These are phyloP conservation scores for Lupinus albus DNA, from an alignment of 306 rosid species.

Conservation along the genomic window DNA sequence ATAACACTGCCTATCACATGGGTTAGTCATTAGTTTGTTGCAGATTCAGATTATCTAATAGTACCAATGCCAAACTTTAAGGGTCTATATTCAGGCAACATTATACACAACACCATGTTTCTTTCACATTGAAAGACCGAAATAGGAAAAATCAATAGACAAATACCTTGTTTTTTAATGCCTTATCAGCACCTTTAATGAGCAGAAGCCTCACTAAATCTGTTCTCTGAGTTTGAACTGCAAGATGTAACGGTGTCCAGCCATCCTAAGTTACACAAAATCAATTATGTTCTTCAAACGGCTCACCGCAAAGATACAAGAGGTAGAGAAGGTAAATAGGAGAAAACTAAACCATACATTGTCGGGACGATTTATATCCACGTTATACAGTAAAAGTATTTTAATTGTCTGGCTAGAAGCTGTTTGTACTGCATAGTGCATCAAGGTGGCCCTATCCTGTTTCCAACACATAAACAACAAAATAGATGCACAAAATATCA, in stretches of 20 bases:
- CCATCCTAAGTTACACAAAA: constrained; percentile 65
- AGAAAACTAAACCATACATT: constrained; percentile 51
- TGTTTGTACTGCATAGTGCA: constrained; percentile 93
- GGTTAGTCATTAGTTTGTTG: constrained; percentile 9
- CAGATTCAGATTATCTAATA: not conserved
- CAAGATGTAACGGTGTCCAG: constrained; percentile 90
- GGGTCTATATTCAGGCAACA: constrained; percentile 2
- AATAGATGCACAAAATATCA: constrained; percentile 26
- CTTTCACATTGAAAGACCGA: constrained; percentile 9
- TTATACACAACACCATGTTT: constrained; percentile 2
- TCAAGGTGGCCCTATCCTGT: constrained; percentile 88
- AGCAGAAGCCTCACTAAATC: constrained; percentile 82
- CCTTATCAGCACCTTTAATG: constrained; percentile 85
- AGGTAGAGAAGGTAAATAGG: constrained; percentile 21
- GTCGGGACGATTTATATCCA: constrained; percentile 82
- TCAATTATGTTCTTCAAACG: constrained; percentile 30
- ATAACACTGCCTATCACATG: not conserved
- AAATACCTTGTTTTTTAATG: constrained; percentile 74
- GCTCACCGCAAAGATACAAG: constrained; percentile 12
- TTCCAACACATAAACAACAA: constrained; percentile 39
- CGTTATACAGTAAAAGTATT: constrained; percentile 75
- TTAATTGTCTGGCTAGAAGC: constrained; percentile 82
- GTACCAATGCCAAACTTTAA: not conserved
- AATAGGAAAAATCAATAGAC: constrained; percentile 2
- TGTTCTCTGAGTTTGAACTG: constrained; percentile 79